Conservation (phyloP, 768 basidiomycete species). For the Coprinopsis marcescibilis region DNA sequence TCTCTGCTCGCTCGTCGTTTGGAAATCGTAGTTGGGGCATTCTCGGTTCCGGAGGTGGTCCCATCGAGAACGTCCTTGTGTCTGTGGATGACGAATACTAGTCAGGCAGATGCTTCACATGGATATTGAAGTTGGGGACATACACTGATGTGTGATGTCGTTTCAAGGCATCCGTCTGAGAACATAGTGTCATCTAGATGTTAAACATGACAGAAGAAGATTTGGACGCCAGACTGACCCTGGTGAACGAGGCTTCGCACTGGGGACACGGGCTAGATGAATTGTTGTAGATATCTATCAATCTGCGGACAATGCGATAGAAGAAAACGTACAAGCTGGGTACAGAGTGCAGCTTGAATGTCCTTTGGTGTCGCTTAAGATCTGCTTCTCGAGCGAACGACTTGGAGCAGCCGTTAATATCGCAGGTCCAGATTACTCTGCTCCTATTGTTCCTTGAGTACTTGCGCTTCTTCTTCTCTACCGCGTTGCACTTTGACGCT, state of each 20-base stretch:
- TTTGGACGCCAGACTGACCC: conserved; percentile 41
- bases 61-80: conserved; percentile 68
- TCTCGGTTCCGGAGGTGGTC: conserved; percentile 26
- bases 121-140: conserved; percentile 7
- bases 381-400: conserved; percentile 80
- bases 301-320: conserved; percentile 13
- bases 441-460: conserved; percentile 41
- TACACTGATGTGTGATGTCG: conserved; percentile 79
- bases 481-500: conserved; percentile 18
- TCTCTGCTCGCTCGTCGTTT: conserved; percentile 38
- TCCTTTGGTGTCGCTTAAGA: conserved; percentile 75
- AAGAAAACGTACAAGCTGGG: conserved; percentile 58
- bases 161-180: conserved; percentile 73
- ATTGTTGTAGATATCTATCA: conserved; percentile 6
- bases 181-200: conserved; percentile 17
- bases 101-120: conserved; percentile 5
- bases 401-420: conserved; percentile 76
- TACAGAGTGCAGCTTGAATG: conserved; percentile 70
- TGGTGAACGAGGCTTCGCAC: conserved; percentile 74
- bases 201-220: conserved; percentile 5
- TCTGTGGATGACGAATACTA: conserved; percentile 28
- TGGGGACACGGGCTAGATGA: conserved; percentile 62
- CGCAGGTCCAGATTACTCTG: conserved; percentile 69
- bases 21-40: conserved; percentile 18
- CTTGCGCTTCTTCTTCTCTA: conserved; percentile 28